Conservation (phyloP, 495 filamentous ascomycete genomes). For the Aspergillus coremiiformis region DNA sequence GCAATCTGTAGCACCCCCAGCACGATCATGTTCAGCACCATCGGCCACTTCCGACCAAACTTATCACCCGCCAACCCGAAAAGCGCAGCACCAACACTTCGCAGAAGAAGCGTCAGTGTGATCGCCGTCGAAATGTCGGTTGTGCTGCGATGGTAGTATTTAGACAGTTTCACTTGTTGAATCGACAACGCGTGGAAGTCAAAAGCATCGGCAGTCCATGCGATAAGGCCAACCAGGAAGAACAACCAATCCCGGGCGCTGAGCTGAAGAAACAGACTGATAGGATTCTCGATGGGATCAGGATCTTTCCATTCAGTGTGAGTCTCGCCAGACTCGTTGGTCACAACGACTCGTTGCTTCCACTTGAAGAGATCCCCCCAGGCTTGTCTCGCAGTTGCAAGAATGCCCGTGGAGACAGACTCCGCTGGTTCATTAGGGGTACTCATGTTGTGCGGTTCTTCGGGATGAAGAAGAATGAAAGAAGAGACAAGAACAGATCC, state of each 20-base stretch:
- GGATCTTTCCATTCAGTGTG: slow-evolving; percentile 54
- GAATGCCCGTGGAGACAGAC: slow-evolving; percentile 50
- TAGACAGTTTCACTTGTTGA: slow-evolving; percentile 58
- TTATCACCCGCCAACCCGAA: slow-evolving; percentile 69
- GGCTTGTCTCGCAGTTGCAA: slow-evolving; percentile 52
- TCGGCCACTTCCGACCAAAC: slow-evolving; percentile 75
- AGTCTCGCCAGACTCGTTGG: slow-evolving; percentile 46
- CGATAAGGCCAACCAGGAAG: slow-evolving; percentile 54
- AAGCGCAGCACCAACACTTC: slow-evolving; percentile 60
- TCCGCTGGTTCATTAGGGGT: slow-evolving; percentile 45
- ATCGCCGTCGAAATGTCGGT: slow-evolving; percentile 68
- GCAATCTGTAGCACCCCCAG: slow-evolving; percentile 61
- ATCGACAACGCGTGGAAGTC: slow-evolving; percentile 74
- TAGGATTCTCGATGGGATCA: slow-evolving; percentile 51
- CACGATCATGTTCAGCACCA: slow-evolving; percentile 63
- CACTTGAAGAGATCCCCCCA: slow-evolving; percentile 58
- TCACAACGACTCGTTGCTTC: slow-evolving; percentile 58
- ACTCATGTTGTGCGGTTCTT: slow-evolving; percentile 3
- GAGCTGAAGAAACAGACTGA: slow-evolving; percentile 52
- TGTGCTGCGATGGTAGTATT: slow-evolving; percentile 56
- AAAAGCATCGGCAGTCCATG: slow-evolving; percentile 66
- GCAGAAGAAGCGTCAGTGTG: slow-evolving; percentile 63
- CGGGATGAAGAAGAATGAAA: background rate
- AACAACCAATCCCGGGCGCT: slow-evolving; percentile 51
- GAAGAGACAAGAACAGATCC: background rate